Evolutionary conservation across 768 basidiomycete species (phyloP), one percentile per base, ranked within the genome.

Genomic region (Pleurotus platypus): DNA sequence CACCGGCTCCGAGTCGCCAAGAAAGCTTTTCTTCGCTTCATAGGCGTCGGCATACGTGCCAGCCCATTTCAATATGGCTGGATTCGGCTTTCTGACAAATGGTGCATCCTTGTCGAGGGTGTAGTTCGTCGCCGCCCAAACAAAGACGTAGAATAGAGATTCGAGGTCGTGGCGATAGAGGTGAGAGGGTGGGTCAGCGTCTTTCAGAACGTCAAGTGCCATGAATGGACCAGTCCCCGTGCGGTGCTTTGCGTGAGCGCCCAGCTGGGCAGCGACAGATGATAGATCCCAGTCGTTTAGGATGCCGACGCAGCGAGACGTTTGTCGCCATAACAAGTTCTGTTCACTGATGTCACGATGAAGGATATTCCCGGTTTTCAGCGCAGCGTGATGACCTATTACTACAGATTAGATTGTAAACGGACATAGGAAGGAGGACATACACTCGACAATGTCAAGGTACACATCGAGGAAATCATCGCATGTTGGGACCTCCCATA

Each of bases 321-420:
- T 40, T 39, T n/a, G n/a, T n/a, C 4, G 42, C 30, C 24, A 62
- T 69, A 71, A 69, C 18, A 72, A 54, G 49, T 69, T 71, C 55
- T 63, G 62, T 16, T 65, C 62, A 58, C 72, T 69, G 53, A 73
- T 51, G 56, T 73, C 66, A 35, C 66, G 58, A 57, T 74, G 69
- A 24, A 73, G 56, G 18, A 72, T 60, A 1, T 57, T 49, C 1
- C 61, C 63, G 22, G 48, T 55, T 4, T 45, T 49, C 39, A 62
- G 67, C 0, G 65, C 64, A 39, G 61, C 61, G 49, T 66, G 61
- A 50, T 70, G 69, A 37, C 65, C 70, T 69, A 27, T 18, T 22
- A 11, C 27, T 37, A 15, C 26, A 2, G 11, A 38, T 55, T 13
- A 60, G 39, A 6, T 8, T 2, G 7, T 20, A 26, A 9, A 26